Percentiles rank a stretch among this genome's conserved stretches.
Evolutionary conservation across 352 stramenopile species (phyloP).

Genomic region (Phytophthora agathidicida): DNA sequence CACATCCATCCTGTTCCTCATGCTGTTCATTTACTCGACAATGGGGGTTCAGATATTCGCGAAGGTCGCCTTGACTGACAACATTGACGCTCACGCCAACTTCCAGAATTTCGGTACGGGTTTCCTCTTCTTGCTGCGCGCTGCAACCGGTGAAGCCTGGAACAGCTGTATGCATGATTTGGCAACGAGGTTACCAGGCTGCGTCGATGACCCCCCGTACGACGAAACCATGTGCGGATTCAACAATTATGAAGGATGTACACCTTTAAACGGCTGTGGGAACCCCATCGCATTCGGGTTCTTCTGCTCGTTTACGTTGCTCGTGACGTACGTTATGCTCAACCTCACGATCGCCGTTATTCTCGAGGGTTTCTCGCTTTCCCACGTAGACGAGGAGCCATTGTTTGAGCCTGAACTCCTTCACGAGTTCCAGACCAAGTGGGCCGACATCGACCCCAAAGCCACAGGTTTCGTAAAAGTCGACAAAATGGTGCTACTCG

Average conservation of each 20-base stretch:
- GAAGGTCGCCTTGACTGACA: conserved; percentile 72
- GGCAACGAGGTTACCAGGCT: conserved; percentile 38
- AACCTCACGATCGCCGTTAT: conserved; percentile 96
- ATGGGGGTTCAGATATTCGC: conserved; percentile 94
- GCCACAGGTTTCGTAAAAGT: conserved; percentile 86
- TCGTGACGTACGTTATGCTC: conserved; percentile 94
- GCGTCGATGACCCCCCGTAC: conserved; percentile 64
- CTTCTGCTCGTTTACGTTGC: conserved; percentile 89
- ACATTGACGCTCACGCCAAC: conserved; percentile 90
- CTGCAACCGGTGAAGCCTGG: conserved; percentile 94
- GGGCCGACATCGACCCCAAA: conserved; percentile 88
- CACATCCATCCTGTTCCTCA: conserved; percentile 89
- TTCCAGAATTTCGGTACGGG: conserved; percentile 93
- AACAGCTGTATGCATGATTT: conserved; percentile 94
- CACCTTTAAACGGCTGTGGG: conserved; percentile 81
- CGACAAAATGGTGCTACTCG: conserved; percentile 72
- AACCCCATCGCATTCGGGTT: conserved; percentile 68
- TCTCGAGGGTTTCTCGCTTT: conserved; percentile 90
- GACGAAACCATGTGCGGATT: conserved; percentile 78
- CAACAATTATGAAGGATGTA: conserved; percentile 65
- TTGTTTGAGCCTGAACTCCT: conserved; percentile 89
- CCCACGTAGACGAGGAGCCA: conserved; percentile 87
- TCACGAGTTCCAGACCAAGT: conserved; percentile 89
- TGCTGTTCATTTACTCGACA: conserved; percentile 95
- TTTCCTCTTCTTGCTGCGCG: conserved; percentile 90